These are phyloP conservation scores for Cytospora schulzeri DNA, from an alignment of 2,329 filamentous ascomycete species.

Conservation along the genomic window DNA sequence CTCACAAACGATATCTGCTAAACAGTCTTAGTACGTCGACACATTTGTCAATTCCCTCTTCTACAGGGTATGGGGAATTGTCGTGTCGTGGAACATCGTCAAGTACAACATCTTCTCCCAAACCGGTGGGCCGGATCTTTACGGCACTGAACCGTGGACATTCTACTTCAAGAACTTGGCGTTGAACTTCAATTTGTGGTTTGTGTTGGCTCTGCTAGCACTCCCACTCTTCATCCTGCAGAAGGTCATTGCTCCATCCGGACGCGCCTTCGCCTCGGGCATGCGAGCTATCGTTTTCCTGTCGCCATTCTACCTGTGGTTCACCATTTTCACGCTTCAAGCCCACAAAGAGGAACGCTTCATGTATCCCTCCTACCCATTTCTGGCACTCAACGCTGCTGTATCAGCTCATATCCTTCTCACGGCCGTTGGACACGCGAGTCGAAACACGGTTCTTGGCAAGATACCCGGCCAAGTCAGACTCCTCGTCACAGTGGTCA, in stretches of 20 bases:
- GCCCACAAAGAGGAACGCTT: conserved; percentile 98
- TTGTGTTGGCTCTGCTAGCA: conserved; percentile 73
- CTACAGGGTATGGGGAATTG: conserved; percentile 69
- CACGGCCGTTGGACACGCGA: conserved; percentile 69
- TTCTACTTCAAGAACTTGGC: conserved; percentile 92
- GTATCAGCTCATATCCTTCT: conserved; percentile 81
- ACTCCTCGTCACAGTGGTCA: conserved; percentile 60
- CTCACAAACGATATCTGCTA: conserved; percentile 32
- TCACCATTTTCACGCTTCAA: conserved; percentile 86
- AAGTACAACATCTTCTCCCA: conserved; percentile 92
- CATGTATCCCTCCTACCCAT: conserved; percentile 96
- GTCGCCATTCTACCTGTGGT: conserved; percentile 90
- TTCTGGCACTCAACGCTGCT: conserved; percentile 84
- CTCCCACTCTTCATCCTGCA: conserved; percentile 77
- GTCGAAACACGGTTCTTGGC: conserved; percentile 67
- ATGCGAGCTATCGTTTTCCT: conserved; percentile 78
- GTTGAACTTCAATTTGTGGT: conserved; percentile 96
- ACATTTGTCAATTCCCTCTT: conserved; percentile 77
- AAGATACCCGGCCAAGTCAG: conserved; percentile 78
- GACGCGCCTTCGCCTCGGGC: conserved; percentile 67
- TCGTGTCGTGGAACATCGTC: conserved; percentile 91
- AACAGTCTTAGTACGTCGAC: conserved; percentile 63
- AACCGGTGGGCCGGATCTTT: conserved; percentile 83
- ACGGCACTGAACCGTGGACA: conserved; percentile 94
- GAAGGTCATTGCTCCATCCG: conserved; percentile 63